A percentile compares a stretch with the other conserved stretches of the same genome.
Conservation (phyloP, 2,329 filamentous ascomycete species). For the Calcarisporium arbuscula region DNA sequence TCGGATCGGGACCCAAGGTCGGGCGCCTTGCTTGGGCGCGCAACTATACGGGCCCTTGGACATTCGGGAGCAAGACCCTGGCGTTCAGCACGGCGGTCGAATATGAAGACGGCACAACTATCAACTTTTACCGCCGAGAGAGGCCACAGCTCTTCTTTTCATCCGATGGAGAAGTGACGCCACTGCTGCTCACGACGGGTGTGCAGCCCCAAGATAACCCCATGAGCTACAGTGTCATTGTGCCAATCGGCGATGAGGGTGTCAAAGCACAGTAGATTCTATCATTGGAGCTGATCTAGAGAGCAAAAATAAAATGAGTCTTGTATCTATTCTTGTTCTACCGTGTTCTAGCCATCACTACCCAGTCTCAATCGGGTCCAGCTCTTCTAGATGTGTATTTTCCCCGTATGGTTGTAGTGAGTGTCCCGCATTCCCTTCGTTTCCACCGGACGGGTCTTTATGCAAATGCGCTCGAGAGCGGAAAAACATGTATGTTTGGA, state of each 20-base stretch:
- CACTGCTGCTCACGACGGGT: conserved; percentile 39
- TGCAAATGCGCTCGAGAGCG: no score
- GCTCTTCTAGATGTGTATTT: no score
- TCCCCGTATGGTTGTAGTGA: no score
- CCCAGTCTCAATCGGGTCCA: no score
- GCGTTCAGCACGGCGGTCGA: conserved; percentile 22
- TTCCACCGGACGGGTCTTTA: no score
- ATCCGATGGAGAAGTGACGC: conserved; percentile 36
- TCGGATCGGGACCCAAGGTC: conserved; percentile 19
- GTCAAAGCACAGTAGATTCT: conserved; percentile 13
- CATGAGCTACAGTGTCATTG: conserved; percentile 17
- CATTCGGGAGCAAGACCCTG: conserved; percentile 18
- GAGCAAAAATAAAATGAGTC: conserved; percentile 34
- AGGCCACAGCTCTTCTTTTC: conserved; percentile 43
- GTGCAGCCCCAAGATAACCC: conserved; percentile 32
- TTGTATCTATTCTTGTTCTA: no score
- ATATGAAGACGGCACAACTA: conserved; percentile 31
- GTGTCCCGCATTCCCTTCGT: no score
- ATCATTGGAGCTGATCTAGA: conserved; percentile 39
- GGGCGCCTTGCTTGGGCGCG: conserved; percentile 23
- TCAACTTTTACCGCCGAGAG: conserved; percentile 36
- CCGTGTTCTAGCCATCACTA: no score
- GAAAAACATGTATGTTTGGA: no score
- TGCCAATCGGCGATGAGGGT: conserved; percentile 16
- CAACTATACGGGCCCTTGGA: conserved; percentile 21